Evolutionary conservation across 306 rosid genomes (phyloP).

Genomic region (Styphnolobium japonicum): DNA sequence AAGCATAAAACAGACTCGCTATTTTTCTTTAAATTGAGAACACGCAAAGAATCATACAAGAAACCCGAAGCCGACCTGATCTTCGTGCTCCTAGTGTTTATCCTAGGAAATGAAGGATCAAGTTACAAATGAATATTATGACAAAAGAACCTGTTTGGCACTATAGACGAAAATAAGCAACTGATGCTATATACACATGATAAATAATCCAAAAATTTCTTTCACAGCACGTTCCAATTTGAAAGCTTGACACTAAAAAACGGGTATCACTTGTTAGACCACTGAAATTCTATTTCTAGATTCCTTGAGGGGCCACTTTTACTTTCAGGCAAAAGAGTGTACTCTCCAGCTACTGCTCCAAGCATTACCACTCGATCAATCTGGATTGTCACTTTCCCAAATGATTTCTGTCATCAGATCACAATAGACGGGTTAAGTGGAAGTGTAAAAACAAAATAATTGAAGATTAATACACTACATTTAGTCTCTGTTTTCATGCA

Average conservation of each 20-base stretch:
- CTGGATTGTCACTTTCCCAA: conserved; percentile 97
- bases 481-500: not conserved
- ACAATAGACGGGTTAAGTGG: not conserved
- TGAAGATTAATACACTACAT: not conserved
- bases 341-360: conserved; percentile 95
- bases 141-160: conserved; percentile 45
- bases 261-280: conserved; percentile 75
- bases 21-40: conserved; percentile 31
- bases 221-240: conserved; percentile 21
- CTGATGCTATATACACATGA: conserved; percentile 56
- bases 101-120: conserved; percentile 42
- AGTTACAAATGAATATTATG: conserved; percentile 55
- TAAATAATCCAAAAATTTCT: conserved; percentile 49
- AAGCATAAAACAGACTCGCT: conserved; percentile 30
- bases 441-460: not conserved
- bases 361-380: conserved; percentile 96
- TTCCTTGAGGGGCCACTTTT: conserved; percentile 89
- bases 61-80: conserved; percentile 32
- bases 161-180: conserved; percentile 43
- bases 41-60: conserved; percentile 46
- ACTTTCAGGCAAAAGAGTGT: conserved; percentile 88
- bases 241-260: conserved; percentile 22
- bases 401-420: conserved; percentile 69
- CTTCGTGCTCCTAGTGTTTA: conserved; percentile 33
- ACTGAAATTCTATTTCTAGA: conserved; percentile 95